Conservation (phyloP, 2,329 filamentous ascomycete species). For the Fusarium odoratissimum region DNA sequence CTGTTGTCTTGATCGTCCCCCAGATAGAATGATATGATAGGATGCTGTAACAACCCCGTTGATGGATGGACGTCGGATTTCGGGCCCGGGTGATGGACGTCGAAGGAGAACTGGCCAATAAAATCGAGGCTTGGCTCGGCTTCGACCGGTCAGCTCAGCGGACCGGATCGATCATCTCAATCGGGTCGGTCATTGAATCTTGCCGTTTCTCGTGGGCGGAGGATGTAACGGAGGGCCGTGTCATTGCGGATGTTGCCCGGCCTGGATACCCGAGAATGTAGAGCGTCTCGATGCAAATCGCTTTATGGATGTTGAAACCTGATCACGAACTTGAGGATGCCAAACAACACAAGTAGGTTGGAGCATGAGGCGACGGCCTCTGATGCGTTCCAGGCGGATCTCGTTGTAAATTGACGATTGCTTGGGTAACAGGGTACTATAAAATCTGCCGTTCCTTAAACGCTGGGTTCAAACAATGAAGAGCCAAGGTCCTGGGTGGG, state of each 20-base stretch:
- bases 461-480: neutral
- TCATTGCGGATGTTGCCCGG: neutral
- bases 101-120: conserved; percentile 25
- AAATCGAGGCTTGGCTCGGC: conserved; percentile 22
- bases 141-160: conserved; percentile 14
- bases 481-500: neutral
- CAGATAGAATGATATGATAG: neutral
- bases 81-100: conserved; percentile 3
- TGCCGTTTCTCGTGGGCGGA: neutral
- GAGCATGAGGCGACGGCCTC: neutral
- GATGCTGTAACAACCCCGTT: neutral
- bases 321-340: neutral
- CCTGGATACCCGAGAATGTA: neutral
- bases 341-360: neutral
- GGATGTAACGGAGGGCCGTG: conserved; percentile 2
- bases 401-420: neutral
- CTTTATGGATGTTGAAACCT: neutral
- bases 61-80: conserved; percentile 12
- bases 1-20: conserved; percentile 1
- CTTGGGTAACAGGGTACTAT: neutral
- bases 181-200: neutral
- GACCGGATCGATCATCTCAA: conserved; percentile 11
- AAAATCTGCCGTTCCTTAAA: neutral
- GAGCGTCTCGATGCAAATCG: neutral
- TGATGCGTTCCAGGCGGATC: neutral